Conservation (phyloP, 805 yeast species). For the Candida verbasci region DNA sequence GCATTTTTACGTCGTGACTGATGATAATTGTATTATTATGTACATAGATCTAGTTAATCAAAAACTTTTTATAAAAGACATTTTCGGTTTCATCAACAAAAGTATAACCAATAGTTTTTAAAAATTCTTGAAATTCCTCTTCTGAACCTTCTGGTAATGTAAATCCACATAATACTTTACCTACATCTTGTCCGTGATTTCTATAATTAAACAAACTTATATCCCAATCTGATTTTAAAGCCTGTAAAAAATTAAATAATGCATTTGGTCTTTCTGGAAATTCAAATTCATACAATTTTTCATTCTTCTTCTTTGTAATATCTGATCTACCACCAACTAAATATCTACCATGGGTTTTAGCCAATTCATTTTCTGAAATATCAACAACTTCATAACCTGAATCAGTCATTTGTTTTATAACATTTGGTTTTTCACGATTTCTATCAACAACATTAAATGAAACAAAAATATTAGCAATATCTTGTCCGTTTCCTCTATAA, state of each 20-base stretch:
- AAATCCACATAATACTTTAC: conserved; percentile 87
- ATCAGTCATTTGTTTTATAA: conserved; percentile 53
- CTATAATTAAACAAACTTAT: conserved; percentile 93
- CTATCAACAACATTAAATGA: conserved; percentile 82
- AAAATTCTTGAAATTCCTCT: conserved; percentile 62
- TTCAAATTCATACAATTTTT: conserved; percentile 77
- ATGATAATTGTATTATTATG: conserved; percentile 4
- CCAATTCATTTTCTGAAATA: conserved; percentile 88
- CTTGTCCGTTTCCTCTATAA: conserved; percentile 62
- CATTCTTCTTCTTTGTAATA: conserved; percentile 54
- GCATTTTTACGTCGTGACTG: conserved; percentile 57
- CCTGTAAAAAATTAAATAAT: conserved; percentile 68
- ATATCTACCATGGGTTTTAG: conserved; percentile 94
- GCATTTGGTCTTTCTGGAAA: conserved; percentile 99
- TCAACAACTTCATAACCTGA: conserved; percentile 61
- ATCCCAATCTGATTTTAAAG: conserved; percentile 79
- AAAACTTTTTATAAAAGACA: conserved; percentile 76
- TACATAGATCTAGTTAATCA: conserved; percentile 27
- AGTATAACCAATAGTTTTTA: conserved; percentile 69
- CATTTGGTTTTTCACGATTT: conserved; percentile 63
- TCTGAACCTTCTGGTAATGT: conserved; percentile 70
- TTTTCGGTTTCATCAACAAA: conserved; percentile 81
- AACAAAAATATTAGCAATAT: conserved; percentile 74
- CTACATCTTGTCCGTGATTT: conserved; percentile 94
- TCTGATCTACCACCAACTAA: conserved; percentile 80